Base-by-base conservation (phyloP, 768 basidiomycete species). In the Tylopilus plumbeoviolaceoides region DNA sequence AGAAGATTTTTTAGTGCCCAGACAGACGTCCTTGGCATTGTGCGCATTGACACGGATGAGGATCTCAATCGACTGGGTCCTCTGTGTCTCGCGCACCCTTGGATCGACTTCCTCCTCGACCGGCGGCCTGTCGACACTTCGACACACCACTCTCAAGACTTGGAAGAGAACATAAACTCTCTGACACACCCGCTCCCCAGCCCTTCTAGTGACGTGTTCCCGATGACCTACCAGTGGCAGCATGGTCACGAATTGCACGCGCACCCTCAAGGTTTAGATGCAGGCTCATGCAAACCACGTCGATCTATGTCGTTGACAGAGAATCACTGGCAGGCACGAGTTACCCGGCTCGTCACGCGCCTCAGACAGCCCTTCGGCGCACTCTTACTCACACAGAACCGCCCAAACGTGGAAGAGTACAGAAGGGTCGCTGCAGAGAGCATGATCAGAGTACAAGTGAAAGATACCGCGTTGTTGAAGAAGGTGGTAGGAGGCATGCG, bases 81-180 rank as follows among this genome's bases (percentile, higher is more conserved):
- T 10, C 25, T 58, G 0, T 17, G 3, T 10, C 44, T 58, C 10
- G 25, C 53, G 9, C 48, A 59, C 25, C 58, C 58, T 1, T 59
- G 58, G 55, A 50, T 59, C 2, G 45, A 45, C 28, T 52, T 48
- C 14, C 53, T 58, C 4, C 59, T 57, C 1, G 53, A 47, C n/a
- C 23, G 56, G 35, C 44, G n/a, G n/a, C n/a, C n/a, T n/a, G n/a
- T n/a, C n/a, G n/a, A n/a, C n/a, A n/a, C n/a, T n/a, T n/a, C n/a
- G n/a, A n/a, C n/a, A n/a, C n/a, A n/a, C n/a, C n/a, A n/a, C n/a
- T n/a, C n/a, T n/a, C n/a, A n/a, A n/a, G n/a, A n/a, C n/a, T n/a
- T n/a, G n/a, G n/a, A n/a, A n/a, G n/a, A n/a, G n/a, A n/a, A n/a
- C n/a, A n/a, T n/a, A n/a, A n/a, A n/a, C n/a, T n/a, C n/a, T n/a